phyloP scores from a whole-genome alignment of 176 grass and related monocot species.

The Cocos nucifera region DNA sequence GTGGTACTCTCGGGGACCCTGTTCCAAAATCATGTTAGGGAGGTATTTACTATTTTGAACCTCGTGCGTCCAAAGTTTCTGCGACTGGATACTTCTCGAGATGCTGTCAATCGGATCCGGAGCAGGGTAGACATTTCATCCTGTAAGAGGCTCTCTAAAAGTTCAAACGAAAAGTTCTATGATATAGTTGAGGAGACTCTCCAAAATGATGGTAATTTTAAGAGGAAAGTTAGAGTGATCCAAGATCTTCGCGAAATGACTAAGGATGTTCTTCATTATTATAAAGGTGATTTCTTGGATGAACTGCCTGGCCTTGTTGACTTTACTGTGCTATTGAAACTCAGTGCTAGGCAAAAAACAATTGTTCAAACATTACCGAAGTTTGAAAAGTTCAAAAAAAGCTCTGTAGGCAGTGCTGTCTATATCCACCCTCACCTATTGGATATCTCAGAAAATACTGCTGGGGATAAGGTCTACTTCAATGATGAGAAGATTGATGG shows the following conservation, averaged over 20 bases:
- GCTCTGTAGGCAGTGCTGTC: conserved; percentile 40
- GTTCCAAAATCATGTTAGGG: conserved; percentile 82
- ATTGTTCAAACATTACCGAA: conserved; percentile 30
- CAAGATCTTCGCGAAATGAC: conserved; percentile 84
- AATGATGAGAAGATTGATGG: conserved; percentile 44
- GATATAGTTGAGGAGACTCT: conserved; percentile 60
- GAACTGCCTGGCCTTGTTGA: conserved; percentile 85
- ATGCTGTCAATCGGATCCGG: conserved; percentile 56
- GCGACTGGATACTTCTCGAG: conserved; percentile 48
- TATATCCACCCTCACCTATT: conserved; percentile 78
- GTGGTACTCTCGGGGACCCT: conserved; percentile 95
- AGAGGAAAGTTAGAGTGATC: conserved; percentile 84
- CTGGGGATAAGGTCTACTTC: conserved; percentile 42
- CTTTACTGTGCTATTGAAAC: conserved; percentile 67
- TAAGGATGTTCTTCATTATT: conserved; percentile 87
- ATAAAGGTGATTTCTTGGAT: conserved; percentile 88
- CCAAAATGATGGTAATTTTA: conserved; percentile 51
- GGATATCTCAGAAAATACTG: conserved; percentile 53
- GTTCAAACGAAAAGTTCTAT: conserved; percentile 40
- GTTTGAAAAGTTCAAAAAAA: conserved; percentile 80
- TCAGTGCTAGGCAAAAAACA: conserved; percentile 55
- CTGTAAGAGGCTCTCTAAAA: conserved; percentile 30
- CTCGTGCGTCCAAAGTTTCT: conserved; percentile 93
- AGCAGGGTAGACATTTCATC: conserved; percentile 66
- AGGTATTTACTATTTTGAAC: conserved; percentile 90